Evolutionary conservation across 2,329 filamentous ascomycete genomes (phyloP).

Genomic region (Cladosporium colombiae): DNA sequence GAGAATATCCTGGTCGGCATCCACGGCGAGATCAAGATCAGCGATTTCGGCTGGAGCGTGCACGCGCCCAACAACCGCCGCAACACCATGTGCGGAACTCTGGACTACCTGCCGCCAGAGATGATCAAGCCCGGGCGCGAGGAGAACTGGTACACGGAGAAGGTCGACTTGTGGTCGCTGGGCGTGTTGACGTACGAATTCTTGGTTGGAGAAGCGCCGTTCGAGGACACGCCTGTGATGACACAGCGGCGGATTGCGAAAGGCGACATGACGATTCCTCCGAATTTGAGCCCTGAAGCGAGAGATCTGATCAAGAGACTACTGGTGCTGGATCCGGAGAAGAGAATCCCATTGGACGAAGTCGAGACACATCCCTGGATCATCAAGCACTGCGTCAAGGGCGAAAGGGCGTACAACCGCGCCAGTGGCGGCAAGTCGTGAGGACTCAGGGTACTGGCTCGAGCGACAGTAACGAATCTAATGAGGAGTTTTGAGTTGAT

Average conservation of each 20-base stretch:
- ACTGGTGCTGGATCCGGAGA: constrained; percentile 89
- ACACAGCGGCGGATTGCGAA: constrained; percentile 86
- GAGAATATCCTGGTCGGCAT: constrained; percentile 96
- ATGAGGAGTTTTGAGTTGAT: neutral
- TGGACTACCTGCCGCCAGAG: constrained; percentile 96
- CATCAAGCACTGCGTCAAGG: constrained; percentile 80
- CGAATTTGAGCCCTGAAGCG: constrained; percentile 86
- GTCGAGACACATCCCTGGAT: constrained; percentile 95
- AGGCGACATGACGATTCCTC: constrained; percentile 89
- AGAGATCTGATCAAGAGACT: constrained; percentile 88
- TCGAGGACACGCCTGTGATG: constrained; percentile 93
- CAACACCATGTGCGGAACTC: constrained; percentile 93
- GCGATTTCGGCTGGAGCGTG: constrained; percentile 97
- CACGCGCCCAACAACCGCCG: constrained; percentile 93
- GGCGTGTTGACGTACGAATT: constrained; percentile 97
- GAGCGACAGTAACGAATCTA: neutral
- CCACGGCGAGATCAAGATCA: constrained; percentile 97
- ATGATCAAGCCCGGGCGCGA: constrained; percentile 81
- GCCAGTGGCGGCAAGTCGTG: constrained; percentile 6
- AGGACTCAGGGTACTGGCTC: neutral
- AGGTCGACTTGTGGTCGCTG: constrained; percentile 94
- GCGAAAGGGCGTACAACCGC: constrained; percentile 36
- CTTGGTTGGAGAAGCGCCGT: constrained; percentile 90
- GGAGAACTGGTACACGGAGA: constrained; percentile 90
- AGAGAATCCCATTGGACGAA: constrained; percentile 85